Conservation (phyloP, 2,329 filamentous ascomycete species). For the Teratosphaeria nubilosa region DNA sequence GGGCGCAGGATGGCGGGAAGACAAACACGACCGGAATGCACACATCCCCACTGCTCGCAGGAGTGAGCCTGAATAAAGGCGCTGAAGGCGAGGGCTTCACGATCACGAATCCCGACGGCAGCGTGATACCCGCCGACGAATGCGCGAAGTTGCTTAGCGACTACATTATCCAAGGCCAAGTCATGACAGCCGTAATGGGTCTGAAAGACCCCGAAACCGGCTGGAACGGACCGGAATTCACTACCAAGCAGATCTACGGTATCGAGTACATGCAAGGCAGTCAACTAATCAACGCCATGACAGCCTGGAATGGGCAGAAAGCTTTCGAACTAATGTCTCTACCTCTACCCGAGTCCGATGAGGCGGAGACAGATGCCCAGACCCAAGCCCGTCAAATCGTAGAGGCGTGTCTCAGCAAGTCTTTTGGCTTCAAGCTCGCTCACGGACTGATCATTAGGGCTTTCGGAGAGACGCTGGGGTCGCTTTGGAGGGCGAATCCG, state of each 20-base stretch:
- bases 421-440: constrained; percentile 47
- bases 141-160: constrained; percentile 41
- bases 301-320: constrained; percentile 40
- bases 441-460: constrained; percentile 45
- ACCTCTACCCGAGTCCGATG: constrained; percentile 28
- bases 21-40: constrained; percentile 44
- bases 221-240: constrained; percentile 48
- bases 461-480: constrained; percentile 41
- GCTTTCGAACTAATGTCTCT: constrained; percentile 44
- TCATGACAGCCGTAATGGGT: constrained; percentile 42
- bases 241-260: constrained; percentile 39
- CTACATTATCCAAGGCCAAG: constrained; percentile 50
- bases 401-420: constrained; percentile 39
- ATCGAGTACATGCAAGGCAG: constrained; percentile 42
- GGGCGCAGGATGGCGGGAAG: constrained; percentile 38
- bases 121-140: constrained; percentile 20
- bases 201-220: constrained; percentile 40
- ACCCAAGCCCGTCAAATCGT: constrained; percentile 41
- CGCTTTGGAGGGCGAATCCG: constrained; percentile 42
- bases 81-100: neutral
- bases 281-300: constrained; percentile 45
- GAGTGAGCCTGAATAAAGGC: constrained; percentile 30
- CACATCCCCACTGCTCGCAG: constrained; percentile 37
- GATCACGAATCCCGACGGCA: constrained; percentile 21
- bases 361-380: constrained; percentile 38